A percentile compares a stretch with the other conserved stretches of the same genome.
phyloP scores from a whole-genome alignment of 345 rosid genomes.

The rapeseed (Brassica napus) region DNA sequence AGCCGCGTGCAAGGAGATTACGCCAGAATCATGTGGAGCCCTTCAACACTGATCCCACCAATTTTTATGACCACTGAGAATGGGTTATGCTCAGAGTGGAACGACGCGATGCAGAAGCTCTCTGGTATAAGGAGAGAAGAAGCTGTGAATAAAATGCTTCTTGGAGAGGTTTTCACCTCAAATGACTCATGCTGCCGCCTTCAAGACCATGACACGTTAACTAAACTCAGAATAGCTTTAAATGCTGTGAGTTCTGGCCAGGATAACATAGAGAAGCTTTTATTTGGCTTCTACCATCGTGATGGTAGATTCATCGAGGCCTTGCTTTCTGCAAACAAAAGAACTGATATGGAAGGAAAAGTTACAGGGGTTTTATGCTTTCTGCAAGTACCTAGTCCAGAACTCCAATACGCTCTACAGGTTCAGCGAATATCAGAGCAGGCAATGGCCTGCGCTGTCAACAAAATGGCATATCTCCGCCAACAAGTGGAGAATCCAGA shows the following conservation, averaged over 20 bases:
- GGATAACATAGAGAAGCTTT: conserved; percentile 55
- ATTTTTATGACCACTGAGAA: conserved; percentile 67
- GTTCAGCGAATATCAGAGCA: conserved; percentile 73
- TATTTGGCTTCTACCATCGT: conserved; percentile 64
- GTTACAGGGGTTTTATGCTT: conserved; percentile 71
- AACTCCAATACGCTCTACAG: conserved; percentile 73
- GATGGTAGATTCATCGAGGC: conserved; percentile 66
- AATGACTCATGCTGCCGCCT: conserved; percentile 60
- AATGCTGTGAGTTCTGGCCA: conserved; percentile 58
- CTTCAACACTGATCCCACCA: conserved; percentile 78
- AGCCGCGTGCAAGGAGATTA: conserved; percentile 72
- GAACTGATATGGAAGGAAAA: conserved; percentile 58
- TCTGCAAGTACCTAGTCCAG: conserved; percentile 74
- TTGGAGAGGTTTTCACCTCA: conserved; percentile 77
- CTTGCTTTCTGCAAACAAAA: conserved; percentile 63
- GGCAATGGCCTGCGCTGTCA: conserved; percentile 55
- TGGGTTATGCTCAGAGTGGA: conserved; percentile 84
- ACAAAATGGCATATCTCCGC: conserved; percentile 66
- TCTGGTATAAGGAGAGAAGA: conserved; percentile 82
- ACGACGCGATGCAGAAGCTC: conserved; percentile 73
- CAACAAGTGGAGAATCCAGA: conserved; percentile 59
- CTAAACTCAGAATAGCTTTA: conserved; percentile 61
- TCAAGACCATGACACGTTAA: conserved; percentile 69
- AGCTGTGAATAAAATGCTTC: conserved; percentile 55
- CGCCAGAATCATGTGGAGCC: conserved; percentile 63